Conservation (phyloP, 352 stramenopile species). For the Pythium aristosporum region DNA sequence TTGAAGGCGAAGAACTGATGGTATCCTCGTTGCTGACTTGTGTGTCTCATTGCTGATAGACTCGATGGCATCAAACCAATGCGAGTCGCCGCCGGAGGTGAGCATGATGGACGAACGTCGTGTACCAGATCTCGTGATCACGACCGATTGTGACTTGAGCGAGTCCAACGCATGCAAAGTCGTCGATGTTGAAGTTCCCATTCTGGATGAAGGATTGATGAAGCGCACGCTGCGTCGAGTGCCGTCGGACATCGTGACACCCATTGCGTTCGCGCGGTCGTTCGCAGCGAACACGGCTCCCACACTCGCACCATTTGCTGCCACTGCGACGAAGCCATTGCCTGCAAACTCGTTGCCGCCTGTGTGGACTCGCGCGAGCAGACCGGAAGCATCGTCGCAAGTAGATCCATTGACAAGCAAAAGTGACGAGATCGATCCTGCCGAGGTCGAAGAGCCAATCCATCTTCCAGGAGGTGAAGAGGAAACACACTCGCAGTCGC, state of each 20-base stretch:
- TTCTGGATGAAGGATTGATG: background rate
- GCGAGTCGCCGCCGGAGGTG: conserved; percentile 32
- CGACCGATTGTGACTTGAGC: conserved; percentile 17
- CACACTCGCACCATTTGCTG: conserved; percentile 11
- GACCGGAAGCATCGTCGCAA: background rate
- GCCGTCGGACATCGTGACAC: conserved; percentile 2
- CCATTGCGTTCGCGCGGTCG: background rate
- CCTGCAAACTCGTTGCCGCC: background rate
- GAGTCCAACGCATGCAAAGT: background rate
- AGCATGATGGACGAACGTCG: conserved; percentile 3
- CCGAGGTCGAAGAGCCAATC: background rate
- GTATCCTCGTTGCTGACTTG: background rate
- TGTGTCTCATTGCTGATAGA: background rate
- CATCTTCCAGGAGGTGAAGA: background rate
- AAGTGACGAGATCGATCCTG: background rate
- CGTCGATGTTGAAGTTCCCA: background rate
- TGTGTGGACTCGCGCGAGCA: conserved; percentile 12
- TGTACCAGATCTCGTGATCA: conserved; percentile 15
- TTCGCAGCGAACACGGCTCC: background rate
- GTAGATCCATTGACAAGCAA: conserved; percentile 2
- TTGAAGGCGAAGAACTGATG: background rate
- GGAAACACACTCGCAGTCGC: conserved; percentile 17
- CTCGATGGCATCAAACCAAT: conserved; percentile 46
- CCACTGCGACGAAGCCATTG: conserved; percentile 1
- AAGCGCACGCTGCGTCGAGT: conserved; percentile 16